phyloP scores from a whole-genome alignment of 2,329 filamentous ascomycete species.

The Hypoxylon sp. region DNA sequence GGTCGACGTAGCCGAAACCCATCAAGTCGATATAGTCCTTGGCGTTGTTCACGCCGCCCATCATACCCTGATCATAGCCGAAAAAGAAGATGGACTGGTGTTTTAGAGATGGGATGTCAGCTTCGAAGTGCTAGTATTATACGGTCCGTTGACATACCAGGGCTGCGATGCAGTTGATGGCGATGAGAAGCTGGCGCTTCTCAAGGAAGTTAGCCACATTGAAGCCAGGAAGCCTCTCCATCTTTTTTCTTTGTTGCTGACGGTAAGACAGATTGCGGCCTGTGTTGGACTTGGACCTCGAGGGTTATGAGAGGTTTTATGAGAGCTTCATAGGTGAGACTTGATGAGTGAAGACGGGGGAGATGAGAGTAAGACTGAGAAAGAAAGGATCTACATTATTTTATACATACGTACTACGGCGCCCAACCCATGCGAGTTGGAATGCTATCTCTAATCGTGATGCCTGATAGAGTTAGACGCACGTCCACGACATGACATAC shows the following conservation, averaged over 20 bases:
- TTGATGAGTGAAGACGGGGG: background rate
- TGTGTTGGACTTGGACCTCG: background rate
- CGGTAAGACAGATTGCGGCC: conserved; percentile 4
- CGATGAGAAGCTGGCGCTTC: conserved; percentile 44
- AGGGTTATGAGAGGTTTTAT: conserved; percentile 15
- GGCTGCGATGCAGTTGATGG: conserved; percentile 68
- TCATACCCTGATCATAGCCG: conserved; percentile 64
- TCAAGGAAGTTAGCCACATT: conserved; percentile 46
- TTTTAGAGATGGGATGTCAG: conserved; percentile 3
- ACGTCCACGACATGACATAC: too few species aligned
- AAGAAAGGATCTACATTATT: conserved; percentile 26
- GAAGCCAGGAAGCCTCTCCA: conserved; percentile 45
- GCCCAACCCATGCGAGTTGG: conserved; percentile 6
- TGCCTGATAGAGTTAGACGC: conserved; percentile 9
- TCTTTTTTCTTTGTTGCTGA: conserved; percentile 22
- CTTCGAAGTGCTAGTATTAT: background rate
- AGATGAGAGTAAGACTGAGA: too few species aligned
- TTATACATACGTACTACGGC: too few species aligned
- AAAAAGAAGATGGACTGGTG: conserved; percentile 72
- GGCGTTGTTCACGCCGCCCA: conserved; percentile 72
- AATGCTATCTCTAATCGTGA: background rate
- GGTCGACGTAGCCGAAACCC: conserved; percentile 68
- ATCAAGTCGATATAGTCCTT: conserved; percentile 70
- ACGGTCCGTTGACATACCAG: conserved; percentile 45
- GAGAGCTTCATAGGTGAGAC: conserved; percentile 5